A percentile compares a stretch with the other conserved stretches of the same genome.
phyloP scores from a whole-genome alignment of 306 rosid species.

The Castanea crenata region DNA sequence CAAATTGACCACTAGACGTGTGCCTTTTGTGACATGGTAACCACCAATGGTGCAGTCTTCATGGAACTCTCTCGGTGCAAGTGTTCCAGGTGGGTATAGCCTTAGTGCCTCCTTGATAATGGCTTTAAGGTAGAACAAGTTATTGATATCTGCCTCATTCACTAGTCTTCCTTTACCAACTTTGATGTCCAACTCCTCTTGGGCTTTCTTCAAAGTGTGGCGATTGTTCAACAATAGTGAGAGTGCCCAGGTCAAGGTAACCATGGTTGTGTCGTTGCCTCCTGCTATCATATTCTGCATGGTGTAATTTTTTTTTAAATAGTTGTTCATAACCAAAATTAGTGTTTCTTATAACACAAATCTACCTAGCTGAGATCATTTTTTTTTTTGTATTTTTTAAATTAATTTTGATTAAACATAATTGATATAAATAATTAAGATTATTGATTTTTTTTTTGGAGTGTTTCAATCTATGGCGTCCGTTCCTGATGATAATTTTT shows the following conservation, averaged over 20 bases:
- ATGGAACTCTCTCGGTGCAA: conserved; percentile 28
- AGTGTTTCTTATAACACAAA: no score
- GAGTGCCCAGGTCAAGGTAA: conserved; percentile 42
- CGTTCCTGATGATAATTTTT: no score
- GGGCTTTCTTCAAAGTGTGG: conserved; percentile 22
- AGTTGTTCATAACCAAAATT: no score
- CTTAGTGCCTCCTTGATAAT: conserved; percentile 48
- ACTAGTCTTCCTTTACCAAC: conserved; percentile 52
- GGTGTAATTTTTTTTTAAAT: background rate
- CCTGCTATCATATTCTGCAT: conserved; percentile 15
- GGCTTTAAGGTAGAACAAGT: conserved; percentile 53
- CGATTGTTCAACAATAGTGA: conserved; percentile 37
- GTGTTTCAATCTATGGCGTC: no score
- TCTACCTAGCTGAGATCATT: no score
- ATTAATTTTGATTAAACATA: no score
- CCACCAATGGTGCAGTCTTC: conserved; percentile 42
- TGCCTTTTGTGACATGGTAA: conserved; percentile 42
- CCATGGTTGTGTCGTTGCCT: conserved; percentile 46
- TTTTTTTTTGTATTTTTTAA: no score
- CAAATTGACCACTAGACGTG: conserved; percentile 39
- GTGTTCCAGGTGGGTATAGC: conserved; percentile 49
- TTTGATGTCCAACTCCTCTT: conserved; percentile 47
- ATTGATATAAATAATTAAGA: no score
- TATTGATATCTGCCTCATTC: conserved; percentile 41
- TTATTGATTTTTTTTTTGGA: no score